These are phyloP conservation scores for Xylariales sp. DNA, from an alignment of 2,329 filamentous ascomycete species.

Conservation along the genomic window DNA sequence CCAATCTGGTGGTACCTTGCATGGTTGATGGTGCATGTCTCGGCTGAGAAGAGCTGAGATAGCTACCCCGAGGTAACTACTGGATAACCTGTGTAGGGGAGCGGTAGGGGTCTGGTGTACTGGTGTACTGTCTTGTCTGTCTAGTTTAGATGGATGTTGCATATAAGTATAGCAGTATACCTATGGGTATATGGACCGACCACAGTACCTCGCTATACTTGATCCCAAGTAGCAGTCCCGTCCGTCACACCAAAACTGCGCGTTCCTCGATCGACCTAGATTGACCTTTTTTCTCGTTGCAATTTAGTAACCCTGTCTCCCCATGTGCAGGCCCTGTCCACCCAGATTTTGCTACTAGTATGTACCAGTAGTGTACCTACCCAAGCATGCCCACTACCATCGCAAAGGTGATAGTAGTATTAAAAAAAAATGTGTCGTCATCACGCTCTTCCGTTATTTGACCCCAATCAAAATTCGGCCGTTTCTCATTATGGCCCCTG, in stretches of 20 bases:
- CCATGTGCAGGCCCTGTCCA: constrained; percentile 30
- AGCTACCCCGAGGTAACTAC: too few relatives aligned
- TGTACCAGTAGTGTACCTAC: background rate
- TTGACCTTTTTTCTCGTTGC: constrained; percentile 12
- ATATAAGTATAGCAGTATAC: too few relatives aligned
- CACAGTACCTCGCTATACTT: too few relatives aligned
- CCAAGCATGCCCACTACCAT: too few relatives aligned
- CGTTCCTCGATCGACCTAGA: constrained; percentile 10
- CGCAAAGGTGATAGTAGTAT: background rate
- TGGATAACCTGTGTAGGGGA: too few relatives aligned
- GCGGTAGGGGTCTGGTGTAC: too few relatives aligned
- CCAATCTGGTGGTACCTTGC: constrained; percentile 17
- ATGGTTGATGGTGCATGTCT: constrained; percentile 11
- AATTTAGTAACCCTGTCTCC: constrained; percentile 33
- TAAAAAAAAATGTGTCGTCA: background rate
- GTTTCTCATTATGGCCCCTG: background rate
- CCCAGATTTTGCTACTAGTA: too few relatives aligned
- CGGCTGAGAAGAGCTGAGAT: constrained; percentile 24
- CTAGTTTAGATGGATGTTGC: background rate
- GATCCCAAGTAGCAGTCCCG: background rate
- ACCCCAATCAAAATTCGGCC: constrained; percentile 1
- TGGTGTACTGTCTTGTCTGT: background rate
- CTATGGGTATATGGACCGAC: too few relatives aligned
- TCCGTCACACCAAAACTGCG: constrained; percentile 23
- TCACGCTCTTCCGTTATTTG: background rate